Percentiles rank a stretch among this genome's conserved stretches.
Conservation (phyloP, 163 green algal genomes). For the Chloromonas sp. region DNA sequence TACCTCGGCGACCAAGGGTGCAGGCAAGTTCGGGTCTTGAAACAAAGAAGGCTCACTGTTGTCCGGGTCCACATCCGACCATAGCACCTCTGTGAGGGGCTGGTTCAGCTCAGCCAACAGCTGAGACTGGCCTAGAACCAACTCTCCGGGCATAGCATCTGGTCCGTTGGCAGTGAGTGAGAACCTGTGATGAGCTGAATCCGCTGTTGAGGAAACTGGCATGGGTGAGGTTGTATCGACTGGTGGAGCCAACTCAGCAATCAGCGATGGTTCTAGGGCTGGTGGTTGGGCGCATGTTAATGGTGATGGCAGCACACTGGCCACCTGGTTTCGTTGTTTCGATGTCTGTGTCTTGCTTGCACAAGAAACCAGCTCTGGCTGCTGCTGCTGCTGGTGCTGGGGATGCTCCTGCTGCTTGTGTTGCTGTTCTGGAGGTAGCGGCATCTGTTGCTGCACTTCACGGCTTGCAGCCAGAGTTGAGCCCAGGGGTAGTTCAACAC, state of each 20-base stretch:
- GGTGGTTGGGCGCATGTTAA: neutral
- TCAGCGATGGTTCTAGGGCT: too few species aligned
- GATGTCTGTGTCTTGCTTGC: too few species aligned
- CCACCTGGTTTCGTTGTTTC: neutral
- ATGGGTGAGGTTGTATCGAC: neutral
- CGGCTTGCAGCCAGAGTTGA: too few species aligned
- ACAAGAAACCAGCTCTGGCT: neutral
- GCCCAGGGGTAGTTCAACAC: too few species aligned
- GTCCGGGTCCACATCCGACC: constrained; percentile 25
- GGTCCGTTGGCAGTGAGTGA: neutral
- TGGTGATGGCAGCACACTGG: neutral
- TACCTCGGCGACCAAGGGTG: constrained; percentile 28
- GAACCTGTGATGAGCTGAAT: neutral
- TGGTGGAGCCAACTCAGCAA: too few species aligned
- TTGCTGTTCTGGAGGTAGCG: neutral
- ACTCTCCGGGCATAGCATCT: neutral
- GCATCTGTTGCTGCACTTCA: too few species aligned
- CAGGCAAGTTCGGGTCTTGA: constrained; percentile 11
- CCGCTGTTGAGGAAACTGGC: neutral
- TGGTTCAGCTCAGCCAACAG: constrained; percentile 13
- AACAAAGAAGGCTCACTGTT: constrained; percentile 1
- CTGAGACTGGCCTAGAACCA: neutral
- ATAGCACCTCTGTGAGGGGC: constrained; percentile 18
- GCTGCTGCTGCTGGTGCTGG: constrained; percentile 1
- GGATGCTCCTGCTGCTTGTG: neutral